Conservation (phyloP, 257 asterid genomes). For the Jacaranda mimosifolia region DNA sequence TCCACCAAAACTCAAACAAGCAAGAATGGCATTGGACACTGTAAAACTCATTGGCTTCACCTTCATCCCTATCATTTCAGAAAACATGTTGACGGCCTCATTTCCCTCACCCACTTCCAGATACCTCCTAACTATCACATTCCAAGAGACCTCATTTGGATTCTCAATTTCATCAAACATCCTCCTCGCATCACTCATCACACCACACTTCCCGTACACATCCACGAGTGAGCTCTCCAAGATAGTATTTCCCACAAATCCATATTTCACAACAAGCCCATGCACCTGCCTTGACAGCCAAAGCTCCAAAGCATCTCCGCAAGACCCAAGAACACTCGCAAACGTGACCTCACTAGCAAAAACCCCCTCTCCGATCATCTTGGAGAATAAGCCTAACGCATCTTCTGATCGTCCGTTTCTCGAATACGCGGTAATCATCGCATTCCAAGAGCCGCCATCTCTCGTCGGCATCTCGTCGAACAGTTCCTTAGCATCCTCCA, state of each 20-base stretch:
- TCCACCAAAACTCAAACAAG: slow-evolving; percentile 64
- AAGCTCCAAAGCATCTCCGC: slow-evolving; percentile 57
- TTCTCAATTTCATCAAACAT: slow-evolving; percentile 77
- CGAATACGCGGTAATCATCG: slow-evolving; percentile 70
- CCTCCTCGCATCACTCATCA: slow-evolving; percentile 71
- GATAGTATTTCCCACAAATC: slow-evolving; percentile 74
- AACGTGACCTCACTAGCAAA: slow-evolving; percentile 75
- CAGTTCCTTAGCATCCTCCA: slow-evolving; percentile 69
- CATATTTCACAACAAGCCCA: slow-evolving; percentile 68
- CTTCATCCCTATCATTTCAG: slow-evolving; percentile 58
- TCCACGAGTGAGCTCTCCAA: slow-evolving; percentile 82
- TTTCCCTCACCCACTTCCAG: slow-evolving; percentile 66
- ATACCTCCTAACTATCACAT: slow-evolving; percentile 87
- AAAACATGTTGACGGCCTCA: slow-evolving; percentile 66
- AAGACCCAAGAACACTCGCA: slow-evolving; percentile 70
- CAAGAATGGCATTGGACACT: slow-evolving; percentile 76
- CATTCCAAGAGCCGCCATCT: slow-evolving; percentile 94
- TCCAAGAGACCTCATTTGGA: slow-evolving; percentile 80
- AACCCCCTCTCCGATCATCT: slow-evolving; percentile 68
- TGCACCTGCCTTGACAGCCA: slow-evolving; percentile 74
- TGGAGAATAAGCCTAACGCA: slow-evolving; percentile 54
- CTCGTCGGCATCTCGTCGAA: slow-evolving; percentile 83
- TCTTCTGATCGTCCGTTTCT: slow-evolving; percentile 51
- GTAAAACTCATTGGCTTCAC: slow-evolving; percentile 72
- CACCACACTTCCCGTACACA: slow-evolving; percentile 79